Evolutionary conservation across 208 protist species (phyloP).

Genomic region (Jaenimonas drosophilae): DNA sequence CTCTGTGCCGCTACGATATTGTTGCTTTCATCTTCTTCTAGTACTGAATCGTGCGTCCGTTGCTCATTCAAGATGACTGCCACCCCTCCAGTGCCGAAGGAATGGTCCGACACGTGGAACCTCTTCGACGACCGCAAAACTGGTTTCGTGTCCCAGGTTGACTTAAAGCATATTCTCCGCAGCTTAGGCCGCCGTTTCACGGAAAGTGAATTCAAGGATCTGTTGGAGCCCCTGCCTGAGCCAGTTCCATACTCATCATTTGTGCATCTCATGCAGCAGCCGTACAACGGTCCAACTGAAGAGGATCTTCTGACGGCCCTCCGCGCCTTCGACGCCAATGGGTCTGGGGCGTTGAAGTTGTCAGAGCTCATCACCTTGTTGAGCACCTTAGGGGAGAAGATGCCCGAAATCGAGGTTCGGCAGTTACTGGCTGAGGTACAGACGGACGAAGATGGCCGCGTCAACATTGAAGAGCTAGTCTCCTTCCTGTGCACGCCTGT

Average conservation of each 20-base stretch:
- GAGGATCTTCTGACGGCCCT: slow-evolving; percentile 78
- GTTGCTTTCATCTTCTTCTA: too few species aligned
- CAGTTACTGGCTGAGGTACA: slow-evolving; percentile 73
- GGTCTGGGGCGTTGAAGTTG: slow-evolving; percentile 55
- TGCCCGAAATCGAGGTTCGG: slow-evolving; percentile 74
- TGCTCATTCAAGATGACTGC: too few species aligned
- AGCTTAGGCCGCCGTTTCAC: slow-evolving; percentile 82
- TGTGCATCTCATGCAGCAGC: slow-evolving; percentile 77
- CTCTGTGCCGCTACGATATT: too few species aligned
- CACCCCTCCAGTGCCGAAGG: slow-evolving; percentile 58
- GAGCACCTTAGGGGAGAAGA: slow-evolving; percentile 83
- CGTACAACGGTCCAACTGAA: slow-evolving; percentile 80
- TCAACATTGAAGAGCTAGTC: slow-evolving; percentile 74
- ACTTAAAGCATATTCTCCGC: slow-evolving; percentile 86
- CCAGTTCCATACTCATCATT: slow-evolving; percentile 51
- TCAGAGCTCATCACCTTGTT: slow-evolving; percentile 79
- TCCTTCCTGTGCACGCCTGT: slow-evolving; percentile 80
- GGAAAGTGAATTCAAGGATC: slow-evolving; percentile 80
- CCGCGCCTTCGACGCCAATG: slow-evolving; percentile 70
- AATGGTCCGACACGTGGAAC: slow-evolving; percentile 85
- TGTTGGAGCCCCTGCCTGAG: slow-evolving; percentile 50
- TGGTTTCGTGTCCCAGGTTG: slow-evolving; percentile 47
- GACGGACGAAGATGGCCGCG: slow-evolving; percentile 60
- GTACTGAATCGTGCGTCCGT: too few species aligned
- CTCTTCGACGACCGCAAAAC: slow-evolving; percentile 80